Conservation (phyloP, 192 early-diverging fungal species). For the Physocladia obscura region DNA sequence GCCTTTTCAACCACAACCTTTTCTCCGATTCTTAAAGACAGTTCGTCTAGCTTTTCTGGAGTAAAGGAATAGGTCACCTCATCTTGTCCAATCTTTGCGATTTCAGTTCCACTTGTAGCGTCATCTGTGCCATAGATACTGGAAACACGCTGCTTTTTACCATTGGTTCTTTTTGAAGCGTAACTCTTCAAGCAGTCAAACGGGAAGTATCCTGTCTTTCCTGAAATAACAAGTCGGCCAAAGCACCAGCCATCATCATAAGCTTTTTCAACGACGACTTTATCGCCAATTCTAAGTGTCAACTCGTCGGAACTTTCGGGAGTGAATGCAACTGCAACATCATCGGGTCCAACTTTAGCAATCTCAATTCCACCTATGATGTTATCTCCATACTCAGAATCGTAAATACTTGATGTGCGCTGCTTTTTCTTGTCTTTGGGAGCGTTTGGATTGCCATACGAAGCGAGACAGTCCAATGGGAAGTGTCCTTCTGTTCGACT, state of each 20-base stretch:
- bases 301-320: neutral
- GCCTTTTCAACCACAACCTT: neutral
- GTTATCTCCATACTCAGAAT: neutral
- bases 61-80: neutral
- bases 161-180: neutral
- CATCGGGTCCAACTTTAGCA: neutral
- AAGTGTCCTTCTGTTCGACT: neutral
- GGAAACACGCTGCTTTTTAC: neutral
- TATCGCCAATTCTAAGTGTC: neutral
- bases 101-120: neutral
- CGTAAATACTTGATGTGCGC: neutral
- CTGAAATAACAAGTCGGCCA: conserved; percentile 3
- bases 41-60: neutral
- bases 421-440: neutral
- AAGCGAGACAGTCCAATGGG: conserved; percentile 1
- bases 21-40: neutral
- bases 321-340: neutral
- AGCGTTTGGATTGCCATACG: neutral
- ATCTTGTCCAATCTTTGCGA: neutral
- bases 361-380: neutral
- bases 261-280: neutral
- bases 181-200: conserved; percentile 24
- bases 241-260: conserved; percentile 9
- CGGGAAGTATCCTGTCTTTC: conserved; percentile 3
- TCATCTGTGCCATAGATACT: conserved; percentile 5